Base-by-base conservation (phyloP, 352 stramenopile species). In the Phytophthora europaea region DNA sequence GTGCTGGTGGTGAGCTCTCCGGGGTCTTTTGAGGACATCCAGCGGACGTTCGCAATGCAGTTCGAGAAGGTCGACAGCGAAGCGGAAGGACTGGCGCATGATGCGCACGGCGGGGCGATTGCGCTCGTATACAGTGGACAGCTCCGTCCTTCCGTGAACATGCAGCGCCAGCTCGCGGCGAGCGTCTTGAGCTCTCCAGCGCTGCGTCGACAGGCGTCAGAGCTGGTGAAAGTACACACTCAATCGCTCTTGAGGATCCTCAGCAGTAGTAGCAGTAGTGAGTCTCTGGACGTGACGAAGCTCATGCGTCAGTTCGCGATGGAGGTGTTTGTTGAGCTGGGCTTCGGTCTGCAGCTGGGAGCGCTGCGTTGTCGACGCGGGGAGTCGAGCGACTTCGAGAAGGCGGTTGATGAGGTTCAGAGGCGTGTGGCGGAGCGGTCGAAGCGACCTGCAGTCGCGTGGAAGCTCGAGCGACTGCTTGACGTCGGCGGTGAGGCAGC, bases 101-200 rank as follows among this genome's bases (percentile, higher is more conserved):
- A 74, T 48, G 65, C 54, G 9, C 65, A 81, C 61, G 61, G 70
- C 47, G 45, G 67, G 51, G 71, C 40, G 18, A 67, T 65, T 66
- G 84, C 69, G 67, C 73, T 65, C 13, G 28, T 69, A 31, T 61
- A 20, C 20, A 67, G 47, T 9, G 47, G 40, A 38, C 18, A 57
- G 2, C 15, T 75, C 4, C 60, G 67, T 36, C 47, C 64, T 12
- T 72, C 63, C 15, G 71, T 65, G 47, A 63, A 59, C 15, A 75
- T 34, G 6, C 72, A 77, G 26, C 66, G 70, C 33, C 67, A 75
- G 38, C 64, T 75, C 7, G 84, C 88, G 70, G 93, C 82, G 48
- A 89, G 91, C 54, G 91, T 98, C 13, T 92, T 97, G 23, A 87
- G 80, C 2, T 85, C 78, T 8, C 65, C 60, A 36, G 78, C 73